Percentiles rank a stretch among this genome's conserved stretches.
Evolutionary conservation across 345 rosid species (phyloP).

Genomic region (Trapa bicornis): DNA sequence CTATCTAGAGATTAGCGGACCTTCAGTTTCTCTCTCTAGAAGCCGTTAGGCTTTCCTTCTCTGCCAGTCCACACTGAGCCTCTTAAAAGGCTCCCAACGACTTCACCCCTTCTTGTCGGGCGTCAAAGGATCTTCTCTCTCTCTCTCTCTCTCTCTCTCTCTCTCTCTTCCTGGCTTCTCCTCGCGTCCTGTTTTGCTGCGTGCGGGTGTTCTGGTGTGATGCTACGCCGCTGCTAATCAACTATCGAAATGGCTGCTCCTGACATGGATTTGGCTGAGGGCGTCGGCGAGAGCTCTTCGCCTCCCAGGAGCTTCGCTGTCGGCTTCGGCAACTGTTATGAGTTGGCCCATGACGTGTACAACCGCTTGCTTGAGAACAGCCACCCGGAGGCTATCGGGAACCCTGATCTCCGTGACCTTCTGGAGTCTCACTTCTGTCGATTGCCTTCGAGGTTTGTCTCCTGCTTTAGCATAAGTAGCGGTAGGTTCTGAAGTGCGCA

Average conservation of each 20-base stretch:
- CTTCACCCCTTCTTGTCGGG: conserved; percentile 13
- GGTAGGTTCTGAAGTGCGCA: not conserved
- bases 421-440: conserved; percentile 60
- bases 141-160: not conserved
- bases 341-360: conserved; percentile 38
- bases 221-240: not conserved
- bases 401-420: conserved; percentile 42
- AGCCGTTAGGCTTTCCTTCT: not conserved
- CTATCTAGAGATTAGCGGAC: not conserved
- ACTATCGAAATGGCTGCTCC: not conserved
- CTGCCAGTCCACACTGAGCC: not conserved
- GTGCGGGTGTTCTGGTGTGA: not conserved
- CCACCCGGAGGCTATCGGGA: conserved; percentile 29
- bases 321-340: conserved; percentile 24
- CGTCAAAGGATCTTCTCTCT: conserved; percentile 33
- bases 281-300: conserved; percentile 71
- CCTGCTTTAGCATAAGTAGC: not conserved
- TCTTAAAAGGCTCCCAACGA: not conserved
- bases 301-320: conserved; percentile 51
- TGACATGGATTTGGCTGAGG: conserved; percentile 59
- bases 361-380: conserved; percentile 43
- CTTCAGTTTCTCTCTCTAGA: not conserved
- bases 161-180: conserved; percentile 5
- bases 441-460: conserved; percentile 47
- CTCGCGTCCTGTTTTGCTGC: no score